A percentile compares a stretch with the other conserved stretches of the same genome.
Conservation (phyloP, 768 basidiomycete species). For the Tubosaeta sp. region DNA sequence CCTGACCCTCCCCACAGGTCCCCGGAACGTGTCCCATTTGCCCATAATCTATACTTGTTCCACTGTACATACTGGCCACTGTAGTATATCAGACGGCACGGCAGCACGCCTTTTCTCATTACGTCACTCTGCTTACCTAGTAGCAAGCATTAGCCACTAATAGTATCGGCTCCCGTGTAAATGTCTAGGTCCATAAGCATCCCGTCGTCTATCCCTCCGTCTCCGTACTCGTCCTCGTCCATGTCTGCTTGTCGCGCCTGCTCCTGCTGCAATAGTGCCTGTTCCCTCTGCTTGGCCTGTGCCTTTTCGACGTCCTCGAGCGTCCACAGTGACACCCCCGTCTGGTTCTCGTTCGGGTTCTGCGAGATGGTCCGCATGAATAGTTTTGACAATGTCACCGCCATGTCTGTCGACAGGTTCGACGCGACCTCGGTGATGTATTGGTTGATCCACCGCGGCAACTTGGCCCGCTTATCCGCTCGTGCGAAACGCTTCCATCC, state of each 20-base stretch:
- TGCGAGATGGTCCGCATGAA: conserved; percentile 99
- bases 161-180: too few relatives aligned
- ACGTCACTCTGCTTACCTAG: too few relatives aligned
- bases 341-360: conserved; percentile 94
- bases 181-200: conserved; percentile 59
- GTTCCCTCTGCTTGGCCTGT: conserved; percentile 74
- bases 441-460: conserved; percentile 98
- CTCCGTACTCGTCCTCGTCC: conserved; percentile 58
- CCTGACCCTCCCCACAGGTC: conserved; percentile 28
- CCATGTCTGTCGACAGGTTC: conserved; percentile 98
- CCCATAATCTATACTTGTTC: background rate
- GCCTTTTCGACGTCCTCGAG: conserved; percentile 86
- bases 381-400: conserved; percentile 85
- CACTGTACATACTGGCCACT: background rate
- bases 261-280: conserved; percentile 38
- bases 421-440: conserved; percentile 98
- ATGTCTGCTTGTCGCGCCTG: conserved; percentile 17
- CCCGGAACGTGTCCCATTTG: conserved; percentile 40
- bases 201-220: conserved; percentile 63
- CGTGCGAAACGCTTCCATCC: conserved; percentile 78
- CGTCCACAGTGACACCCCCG: conserved; percentile 93
- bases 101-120: too few relatives aligned
- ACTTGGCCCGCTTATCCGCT: conserved; percentile 89
- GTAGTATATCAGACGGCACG: background rate
- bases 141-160: too few relatives aligned